phyloP scores from a whole-genome alignment of 768 basidiomycete species.

The Filobasidium floriforme region DNA sequence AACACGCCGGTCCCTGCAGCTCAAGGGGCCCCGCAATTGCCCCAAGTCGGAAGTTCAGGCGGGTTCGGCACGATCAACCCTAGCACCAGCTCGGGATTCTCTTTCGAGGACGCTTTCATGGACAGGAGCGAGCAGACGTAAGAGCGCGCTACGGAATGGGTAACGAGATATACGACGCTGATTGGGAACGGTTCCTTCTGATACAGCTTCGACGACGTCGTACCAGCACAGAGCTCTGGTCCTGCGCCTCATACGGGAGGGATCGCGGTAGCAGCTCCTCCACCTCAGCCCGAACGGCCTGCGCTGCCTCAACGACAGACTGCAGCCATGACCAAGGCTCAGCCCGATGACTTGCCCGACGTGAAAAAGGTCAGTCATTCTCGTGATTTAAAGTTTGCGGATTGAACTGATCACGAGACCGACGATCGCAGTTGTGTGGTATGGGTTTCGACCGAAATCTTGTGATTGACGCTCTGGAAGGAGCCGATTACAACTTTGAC shows the following conservation, averaged over 20 bases:
- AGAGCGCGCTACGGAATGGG: background rate
- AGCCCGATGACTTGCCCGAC: conserved; percentile 43
- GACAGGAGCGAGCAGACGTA: background rate
- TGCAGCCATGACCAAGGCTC: conserved; percentile 26
- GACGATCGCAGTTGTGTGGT: conserved; percentile 62
- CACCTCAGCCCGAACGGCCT: conserved; percentile 9
- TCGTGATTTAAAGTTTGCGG: conserved; percentile 38
- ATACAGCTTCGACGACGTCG: background rate
- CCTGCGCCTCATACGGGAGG: background rate
- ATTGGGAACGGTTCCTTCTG: conserved; percentile 16
- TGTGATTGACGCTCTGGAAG: conserved; percentile 76
- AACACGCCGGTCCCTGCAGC: background rate
- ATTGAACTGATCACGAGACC: conserved; percentile 57
- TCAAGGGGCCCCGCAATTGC: conserved; percentile 11
- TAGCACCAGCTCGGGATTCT: conserved; percentile 30
- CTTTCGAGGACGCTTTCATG: conserved; percentile 51
- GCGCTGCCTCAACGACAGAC: conserved; percentile 20
- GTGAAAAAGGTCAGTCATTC: conserved; percentile 42
- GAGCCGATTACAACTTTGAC: conserved; percentile 71
- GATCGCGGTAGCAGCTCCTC: background rate
- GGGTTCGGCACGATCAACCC: conserved; percentile 7
- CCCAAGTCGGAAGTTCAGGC: conserved; percentile 17
- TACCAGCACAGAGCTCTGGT: conserved; percentile 13
- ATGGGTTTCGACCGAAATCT: conserved; percentile 87
- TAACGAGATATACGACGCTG: background rate